phyloP scores from a whole-genome alignment of 441 rosid genomes.

The Macaranga tanarius region DNA sequence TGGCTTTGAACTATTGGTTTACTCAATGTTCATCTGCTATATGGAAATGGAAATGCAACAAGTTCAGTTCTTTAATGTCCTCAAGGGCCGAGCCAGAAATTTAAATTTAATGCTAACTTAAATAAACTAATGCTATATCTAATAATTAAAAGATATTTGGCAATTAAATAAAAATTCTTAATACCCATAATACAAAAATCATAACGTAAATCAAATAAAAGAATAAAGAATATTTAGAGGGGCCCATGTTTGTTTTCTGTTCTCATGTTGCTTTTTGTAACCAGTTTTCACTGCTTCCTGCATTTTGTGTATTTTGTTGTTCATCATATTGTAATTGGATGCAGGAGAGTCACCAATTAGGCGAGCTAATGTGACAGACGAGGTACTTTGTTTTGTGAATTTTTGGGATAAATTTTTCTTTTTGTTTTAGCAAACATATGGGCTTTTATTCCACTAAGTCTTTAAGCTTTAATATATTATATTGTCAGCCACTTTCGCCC shows the following conservation, averaged over 20 bases:
- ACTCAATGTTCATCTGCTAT: no score
- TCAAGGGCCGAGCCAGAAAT: no score
- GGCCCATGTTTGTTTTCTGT: not conserved
- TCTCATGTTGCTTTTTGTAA: not conserved
- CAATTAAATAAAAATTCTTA: no score
- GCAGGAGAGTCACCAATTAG: conserved; percentile 51
- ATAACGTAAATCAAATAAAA: no score
- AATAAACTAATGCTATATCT: no score
- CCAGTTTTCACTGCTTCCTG: not conserved
- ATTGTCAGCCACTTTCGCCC: conserved; percentile 50
- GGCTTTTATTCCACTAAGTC: conserved; percentile 17
- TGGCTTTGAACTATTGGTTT: no score
- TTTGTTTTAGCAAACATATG: conserved; percentile 12
- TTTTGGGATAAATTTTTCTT: not conserved
- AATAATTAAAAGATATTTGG: not conserved
- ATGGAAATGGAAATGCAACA: no score
- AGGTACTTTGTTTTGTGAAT: conserved; percentile 37
- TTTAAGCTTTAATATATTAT: conserved; percentile 37
- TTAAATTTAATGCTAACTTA: no score
- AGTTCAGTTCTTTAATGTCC: no score
- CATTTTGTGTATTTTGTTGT: not conserved
- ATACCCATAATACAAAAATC: no score
- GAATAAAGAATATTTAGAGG: no score
- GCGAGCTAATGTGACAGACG: conserved; percentile 37
- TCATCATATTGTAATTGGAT: conserved; percentile 15